Conservation (phyloP, 805 yeast genomes). For the Torulaspora microellipsoides region DNA sequence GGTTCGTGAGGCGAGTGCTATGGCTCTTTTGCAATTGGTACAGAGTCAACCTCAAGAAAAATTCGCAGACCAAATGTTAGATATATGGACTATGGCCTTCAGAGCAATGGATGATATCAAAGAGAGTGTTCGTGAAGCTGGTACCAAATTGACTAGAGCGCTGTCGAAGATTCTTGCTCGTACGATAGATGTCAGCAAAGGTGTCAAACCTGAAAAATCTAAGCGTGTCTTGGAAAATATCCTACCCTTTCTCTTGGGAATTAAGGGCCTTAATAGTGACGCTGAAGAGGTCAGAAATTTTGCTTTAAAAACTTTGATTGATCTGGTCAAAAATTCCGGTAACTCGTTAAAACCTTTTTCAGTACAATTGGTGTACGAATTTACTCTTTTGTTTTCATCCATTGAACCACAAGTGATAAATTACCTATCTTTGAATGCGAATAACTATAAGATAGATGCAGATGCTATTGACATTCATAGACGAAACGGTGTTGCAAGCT, state of each 20-base stretch:
- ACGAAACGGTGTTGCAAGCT: constrained; percentile 63
- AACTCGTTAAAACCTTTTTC: constrained; percentile 59
- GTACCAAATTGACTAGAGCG: constrained; percentile 59
- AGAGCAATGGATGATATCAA: constrained; percentile 91
- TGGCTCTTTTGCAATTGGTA: constrained; percentile 65
- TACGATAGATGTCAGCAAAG: constrained; percentile 46
- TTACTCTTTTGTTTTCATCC: constrained; percentile 71
- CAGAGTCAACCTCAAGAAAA: constrained; percentile 50
- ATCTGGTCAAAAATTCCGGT: constrained; percentile 63
- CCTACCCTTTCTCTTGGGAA: constrained; percentile 75
- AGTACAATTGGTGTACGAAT: constrained; percentile 62
- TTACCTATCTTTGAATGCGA: constrained; percentile 82
- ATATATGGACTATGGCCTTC: constrained; percentile 84
- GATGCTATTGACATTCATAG: constrained; percentile 75
- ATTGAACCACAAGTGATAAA: constrained; percentile 89
- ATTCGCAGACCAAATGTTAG: constrained; percentile 51
- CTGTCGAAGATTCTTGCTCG: constrained; percentile 60
- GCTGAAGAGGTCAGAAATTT: constrained; percentile 79
- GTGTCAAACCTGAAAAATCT: constrained; percentile 39
- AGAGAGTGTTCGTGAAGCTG: constrained; percentile 85
- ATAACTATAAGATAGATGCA: constrained; percentile 69
- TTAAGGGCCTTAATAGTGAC: constrained; percentile 74
- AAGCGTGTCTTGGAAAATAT: constrained; percentile 48
- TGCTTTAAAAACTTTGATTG: constrained; percentile 69
- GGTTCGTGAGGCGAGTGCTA: constrained; percentile 79